Percentiles rank a stretch among this genome's conserved stretches.
Evolutionary conservation across 768 basidiomycete species (phyloP).

Genomic region (Hygrophorus pudorinus): DNA sequence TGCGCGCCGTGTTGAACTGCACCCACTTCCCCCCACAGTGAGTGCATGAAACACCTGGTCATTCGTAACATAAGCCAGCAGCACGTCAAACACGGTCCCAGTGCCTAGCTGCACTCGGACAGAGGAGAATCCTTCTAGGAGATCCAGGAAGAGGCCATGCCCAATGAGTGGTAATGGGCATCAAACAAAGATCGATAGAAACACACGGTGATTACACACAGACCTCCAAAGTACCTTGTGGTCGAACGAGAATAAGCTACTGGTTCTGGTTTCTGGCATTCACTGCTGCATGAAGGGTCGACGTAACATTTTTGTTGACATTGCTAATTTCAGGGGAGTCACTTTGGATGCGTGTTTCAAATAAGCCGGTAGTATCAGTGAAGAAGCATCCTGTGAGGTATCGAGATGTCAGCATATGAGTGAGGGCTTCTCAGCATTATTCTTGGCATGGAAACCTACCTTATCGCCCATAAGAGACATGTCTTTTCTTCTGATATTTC

Average conservation of each 20-base stretch:
- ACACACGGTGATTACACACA: conserved; percentile 12
- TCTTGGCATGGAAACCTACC: conserved; percentile 27
- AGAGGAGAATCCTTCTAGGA: no score
- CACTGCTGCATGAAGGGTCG: conserved; percentile 61
- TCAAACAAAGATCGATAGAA: background rate
- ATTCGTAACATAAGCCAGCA: no score
- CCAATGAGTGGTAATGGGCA: no score
- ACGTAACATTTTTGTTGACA: conserved; percentile 22
- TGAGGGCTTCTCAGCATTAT: background rate
- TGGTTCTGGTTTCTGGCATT: conserved; percentile 56
- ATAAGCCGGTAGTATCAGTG: conserved; percentile 50
- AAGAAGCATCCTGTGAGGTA: conserved; percentile 79
- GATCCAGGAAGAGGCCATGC: no score
- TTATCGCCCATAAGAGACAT: conserved; percentile 88
- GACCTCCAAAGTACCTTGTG: conserved; percentile 78
- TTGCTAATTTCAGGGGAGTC: conserved; percentile 23
- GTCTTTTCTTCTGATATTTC: conserved; percentile 76
- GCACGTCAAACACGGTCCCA: no score
- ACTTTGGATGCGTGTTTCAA: conserved; percentile 36
- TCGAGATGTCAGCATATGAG: conserved; percentile 39
- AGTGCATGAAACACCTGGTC: no score
- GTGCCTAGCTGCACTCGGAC: no score
- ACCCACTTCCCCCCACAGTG: no score
- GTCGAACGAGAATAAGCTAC: conserved; percentile 71
- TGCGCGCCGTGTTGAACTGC: no score